Conservation (phyloP, 768 basidiomycete genomes). For the Boletus vermiculosoides region DNA sequence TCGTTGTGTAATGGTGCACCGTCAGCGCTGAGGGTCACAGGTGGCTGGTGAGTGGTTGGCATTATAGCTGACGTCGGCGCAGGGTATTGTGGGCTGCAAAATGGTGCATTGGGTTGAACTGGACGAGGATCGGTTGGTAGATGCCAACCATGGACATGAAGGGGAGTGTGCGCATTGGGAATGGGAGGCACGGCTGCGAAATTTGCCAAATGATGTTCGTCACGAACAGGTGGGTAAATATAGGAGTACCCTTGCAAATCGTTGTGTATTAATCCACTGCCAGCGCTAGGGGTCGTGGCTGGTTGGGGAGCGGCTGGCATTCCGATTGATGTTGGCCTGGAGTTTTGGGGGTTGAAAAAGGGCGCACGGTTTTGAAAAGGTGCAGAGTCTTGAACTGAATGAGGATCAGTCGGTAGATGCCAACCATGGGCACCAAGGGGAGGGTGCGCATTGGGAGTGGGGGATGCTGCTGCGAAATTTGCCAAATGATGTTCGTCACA, state of each 20-base stretch:
- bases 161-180: too few relatives aligned
- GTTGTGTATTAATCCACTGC: too few relatives aligned
- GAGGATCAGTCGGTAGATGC: not conserved
- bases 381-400: not conserved
- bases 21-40: accelerated
- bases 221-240: too few relatives aligned
- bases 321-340: not conserved
- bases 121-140: not conserved
- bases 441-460: too few relatives aligned
- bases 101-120: not conserved
- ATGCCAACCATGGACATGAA: not conserved
- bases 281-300: accelerated
- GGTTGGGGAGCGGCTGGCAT: too few relatives aligned
- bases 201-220: too few relatives aligned
- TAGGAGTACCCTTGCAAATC: not conserved
- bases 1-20: too few relatives aligned
- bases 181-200: too few relatives aligned
- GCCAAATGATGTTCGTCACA: too few relatives aligned
- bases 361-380: not conserved
- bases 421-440: not conserved
- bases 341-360: not conserved
- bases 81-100: not conserved
- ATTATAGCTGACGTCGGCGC: not conserved
- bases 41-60: not conserved
- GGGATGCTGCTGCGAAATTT: too few relatives aligned